A percentile compares a stretch with the other conserved stretches of the same genome.
Evolutionary conservation across 1,284 basidiomycete genomes (phyloP).

Genomic region (Ustilago bromivora): DNA sequence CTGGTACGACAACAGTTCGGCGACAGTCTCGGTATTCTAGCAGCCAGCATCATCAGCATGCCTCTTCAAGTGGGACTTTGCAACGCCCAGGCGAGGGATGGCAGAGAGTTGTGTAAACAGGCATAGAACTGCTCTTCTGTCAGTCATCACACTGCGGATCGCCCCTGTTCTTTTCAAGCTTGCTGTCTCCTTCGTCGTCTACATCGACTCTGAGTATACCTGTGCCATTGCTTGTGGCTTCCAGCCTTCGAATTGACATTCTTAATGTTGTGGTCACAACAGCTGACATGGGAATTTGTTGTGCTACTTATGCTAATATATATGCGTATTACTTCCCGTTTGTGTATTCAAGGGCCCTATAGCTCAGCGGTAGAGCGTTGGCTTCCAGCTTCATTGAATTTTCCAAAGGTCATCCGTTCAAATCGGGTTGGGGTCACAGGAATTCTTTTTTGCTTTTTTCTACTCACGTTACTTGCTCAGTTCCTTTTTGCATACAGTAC

Average conservation of each 20-base stretch:
- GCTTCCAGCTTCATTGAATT: constrained; percentile 39
- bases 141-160: not conserved
- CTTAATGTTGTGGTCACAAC: too few relatives aligned
- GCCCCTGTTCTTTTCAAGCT: not conserved
- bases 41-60: constrained; percentile 64
- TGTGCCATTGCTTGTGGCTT: too few relatives aligned
- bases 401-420: constrained; percentile 57
- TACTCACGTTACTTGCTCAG: too few relatives aligned
- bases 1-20: constrained; percentile 37
- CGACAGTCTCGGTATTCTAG: constrained; percentile 65
- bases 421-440: constrained; percentile 50
- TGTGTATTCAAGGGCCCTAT: constrained; percentile 17
- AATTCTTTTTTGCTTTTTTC: constrained; percentile 13
- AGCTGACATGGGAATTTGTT: too few relatives aligned
- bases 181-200: too few relatives aligned
- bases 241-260: too few relatives aligned
- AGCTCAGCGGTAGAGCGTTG: constrained; percentile 59
- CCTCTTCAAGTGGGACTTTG: constrained; percentile 63
- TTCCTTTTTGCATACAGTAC: too few relatives aligned
- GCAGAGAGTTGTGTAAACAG: constrained; percentile 60
- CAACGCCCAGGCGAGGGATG: constrained; percentile 51
- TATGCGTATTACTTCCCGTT: fast-evolving
- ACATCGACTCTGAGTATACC: too few relatives aligned
- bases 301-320: not conserved
- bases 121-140: constrained; percentile 28